Evolutionary conservation across 2,329 filamentous ascomycete species (phyloP), one percentile per base, ranked within the genome.

Genomic region (Xylaria multiplex): DNA sequence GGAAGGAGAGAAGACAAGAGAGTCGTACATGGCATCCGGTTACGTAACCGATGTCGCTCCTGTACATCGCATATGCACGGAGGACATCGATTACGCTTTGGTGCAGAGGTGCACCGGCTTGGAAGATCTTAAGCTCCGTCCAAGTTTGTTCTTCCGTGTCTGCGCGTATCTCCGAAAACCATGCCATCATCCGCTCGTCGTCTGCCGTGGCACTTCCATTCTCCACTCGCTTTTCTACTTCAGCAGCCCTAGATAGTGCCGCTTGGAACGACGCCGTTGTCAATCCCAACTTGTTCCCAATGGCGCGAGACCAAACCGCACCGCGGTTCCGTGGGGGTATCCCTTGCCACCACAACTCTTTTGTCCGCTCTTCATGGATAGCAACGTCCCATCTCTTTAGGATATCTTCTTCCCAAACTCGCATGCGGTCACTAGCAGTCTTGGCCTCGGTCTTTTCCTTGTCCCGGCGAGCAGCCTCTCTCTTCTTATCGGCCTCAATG

Each of bases 291-390:
- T 91, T 88, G 74, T 94, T 94, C 37, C 91, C 91, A 50, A 93
- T 87, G 2, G 91, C 91, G 58, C 84, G 84, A 45, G 84, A 79
- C 91, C 91, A 94, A 6, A 93, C 90, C 5, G 82, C 78, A 27
- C 90, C 90, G 37, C 92, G 85, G 75, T 87, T 88, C 64, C 89
- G 85, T 1, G 91, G 89, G 0, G 91, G 88, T 35, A 96, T 85
- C 6, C 92, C 92, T 65, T 88, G 86, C 92, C 92, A 96, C 91
- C 91, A 96, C 52, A 96, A 82, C 72, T 94, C 91, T 42, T 91
- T 84, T 1, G 90, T 93, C 35, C 86, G 82, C 46, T 88, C 87
- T 75, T 92, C 89, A 4, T 85, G 83, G 45, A 93, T 84, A n/a
- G 90, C 90, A 0, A 85, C 83, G 54, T 87, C 86, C 92, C 91